Percentiles rank a stretch among this genome's conserved stretches.
Conservation (phyloP, 139 green algal genomes). For the Zygnema circumcarinatum region DNA sequence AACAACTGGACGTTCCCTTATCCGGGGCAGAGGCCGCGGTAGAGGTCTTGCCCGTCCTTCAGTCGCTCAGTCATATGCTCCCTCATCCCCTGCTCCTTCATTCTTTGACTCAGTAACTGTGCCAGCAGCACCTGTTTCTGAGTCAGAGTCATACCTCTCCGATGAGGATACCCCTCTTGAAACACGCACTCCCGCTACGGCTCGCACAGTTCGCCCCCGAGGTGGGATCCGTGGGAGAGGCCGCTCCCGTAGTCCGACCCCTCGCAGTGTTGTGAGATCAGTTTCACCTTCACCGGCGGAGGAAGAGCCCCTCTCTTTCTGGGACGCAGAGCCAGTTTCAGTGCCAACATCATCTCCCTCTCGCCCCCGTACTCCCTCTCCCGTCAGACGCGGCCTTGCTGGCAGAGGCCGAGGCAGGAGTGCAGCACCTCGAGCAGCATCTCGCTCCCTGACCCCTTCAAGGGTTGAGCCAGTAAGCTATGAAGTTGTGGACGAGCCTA, state of each 20-base stretch:
- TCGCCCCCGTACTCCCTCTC: background rate
- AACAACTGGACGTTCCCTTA: background rate
- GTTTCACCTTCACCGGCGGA: background rate
- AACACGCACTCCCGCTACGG: too few relatives aligned
- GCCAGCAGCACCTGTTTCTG: background rate
- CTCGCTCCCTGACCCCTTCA: background rate
- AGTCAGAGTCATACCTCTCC: background rate
- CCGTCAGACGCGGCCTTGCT: background rate
- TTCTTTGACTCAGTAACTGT: background rate
- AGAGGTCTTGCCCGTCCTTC: background rate
- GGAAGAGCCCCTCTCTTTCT: background rate
- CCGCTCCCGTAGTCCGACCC: background rate
- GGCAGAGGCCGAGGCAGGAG: too few relatives aligned
- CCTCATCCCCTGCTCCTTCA: background rate
- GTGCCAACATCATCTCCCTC: background rate
- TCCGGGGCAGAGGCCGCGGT: background rate
- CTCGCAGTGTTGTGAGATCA: background rate
- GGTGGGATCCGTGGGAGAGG: background rate
- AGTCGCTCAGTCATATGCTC: background rate
- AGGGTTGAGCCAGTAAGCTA: background rate
- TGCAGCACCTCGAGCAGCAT: too few relatives aligned
- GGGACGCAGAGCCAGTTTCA: background rate
- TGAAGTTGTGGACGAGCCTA: background rate
- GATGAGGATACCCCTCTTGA: background rate
- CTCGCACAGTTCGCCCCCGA: background rate